Percentiles rank a stretch among this genome's conserved stretches.
Evolutionary conservation across 1,139 yeast genomes (phyloP).

Genomic region (Arxiozyma heterogenica): DNA sequence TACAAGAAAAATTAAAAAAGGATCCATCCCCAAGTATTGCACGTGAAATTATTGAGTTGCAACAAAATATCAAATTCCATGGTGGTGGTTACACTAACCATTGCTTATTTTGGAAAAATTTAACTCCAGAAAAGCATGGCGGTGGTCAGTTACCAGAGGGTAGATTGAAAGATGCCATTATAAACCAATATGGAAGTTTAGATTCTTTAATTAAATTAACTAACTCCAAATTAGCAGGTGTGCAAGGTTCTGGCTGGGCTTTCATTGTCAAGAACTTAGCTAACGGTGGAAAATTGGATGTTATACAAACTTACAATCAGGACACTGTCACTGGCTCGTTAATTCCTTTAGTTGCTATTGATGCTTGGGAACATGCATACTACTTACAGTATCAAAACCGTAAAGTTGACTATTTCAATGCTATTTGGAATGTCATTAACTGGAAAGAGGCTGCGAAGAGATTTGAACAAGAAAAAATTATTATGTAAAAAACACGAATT

Average conservation of each 20-base stretch:
- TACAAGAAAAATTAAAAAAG: slow-evolving; percentile 55
- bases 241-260: slow-evolving; percentile 98
- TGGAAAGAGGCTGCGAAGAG: slow-evolving; percentile 86
- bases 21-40: slow-evolving; percentile 33
- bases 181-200: slow-evolving; percentile 62
- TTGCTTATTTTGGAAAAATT: slow-evolving; percentile 80
- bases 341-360: slow-evolving; percentile 83
- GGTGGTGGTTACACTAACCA: slow-evolving; percentile 94
- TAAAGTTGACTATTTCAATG: slow-evolving; percentile 90
- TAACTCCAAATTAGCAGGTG: slow-evolving; percentile 76
- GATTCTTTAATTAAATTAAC: slow-evolving; percentile 62
- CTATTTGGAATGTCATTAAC: slow-evolving; percentile 93
- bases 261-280: slow-evolving; percentile 83
- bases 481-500: not conserved
- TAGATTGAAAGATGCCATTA: slow-evolving; percentile 52
- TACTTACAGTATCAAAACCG: slow-evolving; percentile 93
- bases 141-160: slow-evolving; percentile 71
- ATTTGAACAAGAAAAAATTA: slow-evolving; percentile 18
- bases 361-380: slow-evolving; percentile 99
- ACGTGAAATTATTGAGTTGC: slow-evolving; percentile 45
- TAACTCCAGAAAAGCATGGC: slow-evolving; percentile 71
- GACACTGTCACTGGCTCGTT: slow-evolving; percentile 69
- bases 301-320: slow-evolving; percentile 82
- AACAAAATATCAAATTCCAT: slow-evolving; percentile 80
- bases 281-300: slow-evolving; percentile 65